phyloP scores from a whole-genome alignment of 2,329 filamentous ascomycete genomes.

The Neurospora sp. region DNA sequence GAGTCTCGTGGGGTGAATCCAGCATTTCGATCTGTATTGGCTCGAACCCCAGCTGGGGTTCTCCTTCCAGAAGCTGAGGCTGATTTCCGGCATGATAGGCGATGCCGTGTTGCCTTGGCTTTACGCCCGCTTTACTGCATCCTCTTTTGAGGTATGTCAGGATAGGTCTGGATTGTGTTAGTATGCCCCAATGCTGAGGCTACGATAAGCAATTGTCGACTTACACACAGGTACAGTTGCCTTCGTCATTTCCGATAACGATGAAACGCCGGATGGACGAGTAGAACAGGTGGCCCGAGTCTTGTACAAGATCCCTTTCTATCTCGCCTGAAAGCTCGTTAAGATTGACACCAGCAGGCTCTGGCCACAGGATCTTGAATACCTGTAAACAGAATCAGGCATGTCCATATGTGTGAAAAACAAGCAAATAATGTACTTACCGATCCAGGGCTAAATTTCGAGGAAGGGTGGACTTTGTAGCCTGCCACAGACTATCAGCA shows the following conservation, averaged over 20 bases:
- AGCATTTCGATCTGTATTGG: constrained; percentile 35
- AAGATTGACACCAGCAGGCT: constrained; percentile 32
- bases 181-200: background rate
- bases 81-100: constrained; percentile 29
- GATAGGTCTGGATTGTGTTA: constrained; percentile 35
- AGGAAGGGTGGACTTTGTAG: constrained; percentile 29
- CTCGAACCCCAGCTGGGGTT: constrained; percentile 37
- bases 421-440: constrained; percentile 18
- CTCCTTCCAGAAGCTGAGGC: constrained; percentile 26
- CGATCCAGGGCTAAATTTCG: constrained; percentile 30
- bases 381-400: constrained; percentile 25
- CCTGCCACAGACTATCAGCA: constrained; percentile 19
- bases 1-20: constrained; percentile 29
- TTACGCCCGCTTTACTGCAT: constrained; percentile 43
- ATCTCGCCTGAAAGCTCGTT: constrained; percentile 19
- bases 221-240: constrained; percentile 48
- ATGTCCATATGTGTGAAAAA: background rate
- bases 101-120: constrained; percentile 43
- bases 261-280: constrained; percentile 45
- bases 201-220: constrained; percentile 10
- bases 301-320: constrained; percentile 11
- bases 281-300: constrained; percentile 31
- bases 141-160: constrained; percentile 43
- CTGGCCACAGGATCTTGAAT: constrained; percentile 46
- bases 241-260: constrained; percentile 39